These are phyloP conservation scores for Aristolochia fimbriata DNA, from an alignment of 164 flowering plant species.

Conservation along the genomic window DNA sequence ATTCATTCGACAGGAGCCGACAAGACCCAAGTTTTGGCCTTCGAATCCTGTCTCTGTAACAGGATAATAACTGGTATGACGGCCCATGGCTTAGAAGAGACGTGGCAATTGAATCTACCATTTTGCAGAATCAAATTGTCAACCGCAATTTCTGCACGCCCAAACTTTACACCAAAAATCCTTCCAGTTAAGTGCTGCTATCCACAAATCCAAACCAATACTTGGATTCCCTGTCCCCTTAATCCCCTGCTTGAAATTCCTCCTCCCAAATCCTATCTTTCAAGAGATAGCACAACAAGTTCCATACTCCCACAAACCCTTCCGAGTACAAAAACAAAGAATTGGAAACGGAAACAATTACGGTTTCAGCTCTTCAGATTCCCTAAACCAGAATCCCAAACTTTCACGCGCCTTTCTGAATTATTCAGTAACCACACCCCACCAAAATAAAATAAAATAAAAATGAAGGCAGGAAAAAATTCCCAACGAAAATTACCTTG, in stretches of 20 bases:
- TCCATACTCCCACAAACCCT: too few species aligned
- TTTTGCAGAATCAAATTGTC: conserved; percentile 10
- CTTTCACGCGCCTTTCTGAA: too few species aligned
- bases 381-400: too few species aligned
- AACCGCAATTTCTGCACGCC: not conserved
- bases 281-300: not conserved
- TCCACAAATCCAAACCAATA: not conserved
- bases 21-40: conserved; percentile 15
- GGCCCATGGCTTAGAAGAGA: conserved; percentile 55
- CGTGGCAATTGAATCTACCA: conserved; percentile 66
- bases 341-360: too few species aligned
- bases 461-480: not conserved
- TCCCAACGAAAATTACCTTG: not conserved
- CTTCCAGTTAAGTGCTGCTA: too few species aligned
- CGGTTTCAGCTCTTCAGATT: too few species aligned
- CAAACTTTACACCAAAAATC: not conserved
- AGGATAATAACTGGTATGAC: conserved; percentile 18
- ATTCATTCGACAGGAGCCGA: conserved; percentile 18
- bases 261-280: not conserved
- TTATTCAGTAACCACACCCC: too few species aligned
- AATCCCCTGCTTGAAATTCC: not conserved
- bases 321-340: too few species aligned
- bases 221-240: not conserved
- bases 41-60: conserved; percentile 18
- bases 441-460: not conserved